Base-by-base conservation (phyloP, 352 stramenopile species). In the Labyrinthula sp. region DNA sequence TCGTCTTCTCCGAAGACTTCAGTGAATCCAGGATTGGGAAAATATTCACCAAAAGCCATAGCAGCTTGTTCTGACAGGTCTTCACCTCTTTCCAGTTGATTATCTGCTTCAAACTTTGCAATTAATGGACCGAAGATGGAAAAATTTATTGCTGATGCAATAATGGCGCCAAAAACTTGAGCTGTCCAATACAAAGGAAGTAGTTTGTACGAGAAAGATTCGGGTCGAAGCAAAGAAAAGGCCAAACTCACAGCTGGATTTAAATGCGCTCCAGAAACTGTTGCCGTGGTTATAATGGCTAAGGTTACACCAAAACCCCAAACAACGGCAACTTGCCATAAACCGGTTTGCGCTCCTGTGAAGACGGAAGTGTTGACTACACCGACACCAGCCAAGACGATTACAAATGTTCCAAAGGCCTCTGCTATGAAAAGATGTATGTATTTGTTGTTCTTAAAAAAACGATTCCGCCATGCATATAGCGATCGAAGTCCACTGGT, bases 41-140 rank as follows among this genome's bases (percentile, higher is more conserved):
- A 80, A 39, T 77, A 80, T 23, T 68, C 61, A 30, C 68, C 60
- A 48, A 82, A 78, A 2, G 61, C 56, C 52, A 66, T 62, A 8
- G 69, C 71, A 12, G 71, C 73, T 31, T 69, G 55, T n/a, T 68
- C 58, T 20, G 59, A 72, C 5, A 62, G 59, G 12, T 9, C 20
- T 17, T 45, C 24, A 31, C 65, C 57, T 29, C 69, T 47, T 0
- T 54, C 31, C 61, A 74, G 61, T 14, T 37, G 34, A 28, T 76
- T 47, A 24, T 56, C 34, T 2, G 56, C 15, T 48, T 82, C 71
- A 31, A 62, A 77, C 10, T 57, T 50, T 1, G 38, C 28, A 27
- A 82, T 75, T n/a, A 54, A 58, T 27, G 38, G 60, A 9, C 54
- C 49, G 41, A 69, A 82, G 23, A 69, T 36, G 21, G 52, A 0